Conservation (phyloP, 495 filamentous ascomycete species). For the Diplogelasinospora grovesii region DNA sequence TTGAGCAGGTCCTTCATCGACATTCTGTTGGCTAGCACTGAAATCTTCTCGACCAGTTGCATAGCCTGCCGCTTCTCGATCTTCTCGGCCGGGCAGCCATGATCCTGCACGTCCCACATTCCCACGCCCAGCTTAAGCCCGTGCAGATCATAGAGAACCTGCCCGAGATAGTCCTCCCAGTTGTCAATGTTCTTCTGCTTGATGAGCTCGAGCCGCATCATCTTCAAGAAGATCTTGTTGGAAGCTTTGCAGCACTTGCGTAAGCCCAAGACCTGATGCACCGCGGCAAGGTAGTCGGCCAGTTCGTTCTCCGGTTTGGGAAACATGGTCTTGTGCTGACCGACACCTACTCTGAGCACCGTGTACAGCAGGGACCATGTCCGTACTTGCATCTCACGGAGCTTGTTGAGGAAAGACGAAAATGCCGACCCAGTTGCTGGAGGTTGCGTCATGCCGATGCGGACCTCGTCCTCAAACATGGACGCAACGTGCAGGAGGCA, state of each 20-base stretch:
- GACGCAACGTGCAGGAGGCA: conserved; percentile 71
- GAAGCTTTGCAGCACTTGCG: conserved; percentile 81
- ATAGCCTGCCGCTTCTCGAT: conserved; percentile 70
- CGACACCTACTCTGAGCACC: conserved; percentile 66
- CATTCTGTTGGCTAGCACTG: conserved; percentile 71
- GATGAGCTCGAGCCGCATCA: conserved; percentile 77
- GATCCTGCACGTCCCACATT: conserved; percentile 61
- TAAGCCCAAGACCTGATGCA: conserved; percentile 81
- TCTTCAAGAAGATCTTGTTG: conserved; percentile 76
- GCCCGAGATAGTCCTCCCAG: conserved; percentile 72
- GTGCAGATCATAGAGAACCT: conserved; percentile 84
- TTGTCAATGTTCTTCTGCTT: conserved; percentile 56
- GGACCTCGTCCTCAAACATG: conserved; percentile 74
- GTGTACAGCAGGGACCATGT: conserved; percentile 75
- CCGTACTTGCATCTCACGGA: conserved; percentile 84
- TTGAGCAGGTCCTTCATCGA: conserved; percentile 88
- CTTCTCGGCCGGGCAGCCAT: conserved; percentile 65
- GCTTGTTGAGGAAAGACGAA: conserved; percentile 57
- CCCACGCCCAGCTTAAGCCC: conserved; percentile 71
- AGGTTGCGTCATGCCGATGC: conserved; percentile 56
- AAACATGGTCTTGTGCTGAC: conserved; percentile 58
- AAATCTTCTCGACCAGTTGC: conserved; percentile 73
- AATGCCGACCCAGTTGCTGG: conserved; percentile 27
- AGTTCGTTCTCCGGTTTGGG: conserved; percentile 58
- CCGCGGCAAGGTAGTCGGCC: conserved; percentile 64